These are phyloP conservation scores for Colletotrichum sidae DNA, from an alignment of 2,329 filamentous ascomycete genomes.

Conservation along the genomic window DNA sequence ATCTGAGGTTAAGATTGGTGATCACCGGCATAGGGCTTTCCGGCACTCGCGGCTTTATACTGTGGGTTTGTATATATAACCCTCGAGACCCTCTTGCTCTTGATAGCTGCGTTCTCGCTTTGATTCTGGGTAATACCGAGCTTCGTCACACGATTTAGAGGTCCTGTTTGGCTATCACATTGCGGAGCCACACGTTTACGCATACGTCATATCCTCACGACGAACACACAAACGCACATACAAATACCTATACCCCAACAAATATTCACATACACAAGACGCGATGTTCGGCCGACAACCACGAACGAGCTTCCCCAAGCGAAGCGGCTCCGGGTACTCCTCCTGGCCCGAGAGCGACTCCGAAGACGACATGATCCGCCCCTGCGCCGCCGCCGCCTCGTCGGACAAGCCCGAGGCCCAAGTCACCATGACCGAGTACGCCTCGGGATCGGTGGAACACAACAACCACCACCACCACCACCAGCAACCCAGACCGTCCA, in stretches of 20 bases:
- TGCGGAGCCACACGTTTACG: too few species aligned
- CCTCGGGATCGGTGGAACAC: constrained; percentile 14
- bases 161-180: not conserved
- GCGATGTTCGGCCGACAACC: constrained; percentile 32
- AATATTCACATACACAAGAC: not conserved
- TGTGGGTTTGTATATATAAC: constrained; percentile 22
- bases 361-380: constrained; percentile 37
- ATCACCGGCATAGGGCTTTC: constrained; percentile 35
- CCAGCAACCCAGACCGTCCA: constrained; percentile 8
- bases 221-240: not conserved
- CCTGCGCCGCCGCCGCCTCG: constrained; percentile 24
- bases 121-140: constrained; percentile 13
- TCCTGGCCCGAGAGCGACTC: constrained; percentile 36
- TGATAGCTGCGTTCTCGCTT: constrained; percentile 7
- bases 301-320: constrained; percentile 20
- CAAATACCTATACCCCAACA: not conserved
- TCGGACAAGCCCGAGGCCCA: constrained; percentile 31
- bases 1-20: constrained; percentile 34
- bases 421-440: constrained; percentile 36
- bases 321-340: constrained; percentile 29
- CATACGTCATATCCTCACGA: too few species aligned
- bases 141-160: constrained; percentile 8
- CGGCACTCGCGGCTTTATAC: constrained; percentile 31
- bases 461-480: not conserved
- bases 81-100: not conserved